Base-by-base conservation (phyloP, 208 protist genomes). In the Crithidia acanthocephali region DNA sequence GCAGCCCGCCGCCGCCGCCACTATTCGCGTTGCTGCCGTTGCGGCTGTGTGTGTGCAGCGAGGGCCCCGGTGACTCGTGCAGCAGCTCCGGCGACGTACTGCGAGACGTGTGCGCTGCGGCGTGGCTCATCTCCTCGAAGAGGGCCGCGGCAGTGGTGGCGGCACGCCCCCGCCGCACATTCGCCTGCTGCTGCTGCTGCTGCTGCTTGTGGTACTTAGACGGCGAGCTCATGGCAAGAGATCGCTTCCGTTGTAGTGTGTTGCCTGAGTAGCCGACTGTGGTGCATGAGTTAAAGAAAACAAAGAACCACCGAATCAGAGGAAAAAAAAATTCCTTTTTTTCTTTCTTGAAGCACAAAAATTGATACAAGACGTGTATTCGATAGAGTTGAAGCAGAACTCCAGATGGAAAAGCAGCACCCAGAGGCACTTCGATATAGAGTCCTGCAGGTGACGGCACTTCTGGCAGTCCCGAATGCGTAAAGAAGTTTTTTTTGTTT, bases 91-190 rank as follows among this genome's bases (percentile, higher is more conserved):
- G 58, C 11, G 58, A 63, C 4, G 22, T 63, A 40, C 15, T 63
- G 23, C 9, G 18, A 2, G 58, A 35, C 40, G 37, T 32, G 58
- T 22, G 40, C 18, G 25, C 25, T 3, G 59, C 45, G 2, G 44
- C 59, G 44, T 65, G 44, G 45, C 44, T 53, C 59, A 65, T 65
- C 16, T 65, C 45, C 13, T 40, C 44, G 59, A 42, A 65, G 6
- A 65, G 59, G 25, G 59, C 45, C 2, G 59, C 59, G 11, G 59
- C 59, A 22, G 59, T 35, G 20, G 59, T 22, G 59, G 25, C 42
- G 59, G 44, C 10, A 18, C 59, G 44, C 44, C 23, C 33, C 7
- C 45, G 59, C 2, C 44, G 59, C 18, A 40, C 40, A 63, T 4
- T 20, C 15, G 16, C 22, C 48, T 61, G 56, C 33, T 40, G 56